Evolutionary conservation across 805 yeast genomes (phyloP), one percentile per base, ranked within the genome.

Genomic region (Sugiyamaella smithiae): DNA sequence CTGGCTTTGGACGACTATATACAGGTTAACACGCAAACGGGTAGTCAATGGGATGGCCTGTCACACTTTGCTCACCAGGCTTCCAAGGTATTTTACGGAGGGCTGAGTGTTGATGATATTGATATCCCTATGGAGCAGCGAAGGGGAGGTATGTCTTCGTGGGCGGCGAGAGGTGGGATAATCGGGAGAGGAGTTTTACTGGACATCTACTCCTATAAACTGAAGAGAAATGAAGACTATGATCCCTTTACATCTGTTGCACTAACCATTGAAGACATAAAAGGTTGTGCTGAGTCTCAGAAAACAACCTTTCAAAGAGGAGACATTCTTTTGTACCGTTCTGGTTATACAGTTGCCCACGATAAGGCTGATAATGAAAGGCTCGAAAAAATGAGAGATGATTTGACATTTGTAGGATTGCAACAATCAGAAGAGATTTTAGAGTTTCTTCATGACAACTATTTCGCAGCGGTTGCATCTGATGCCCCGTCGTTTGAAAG

Each of bases 11-110:
- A 64, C 43, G 68, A 64, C 45, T 66, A 59, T 41, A 52, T 53
- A 40, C 43, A 35, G 17, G 47, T 62, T 43, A 64, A 64, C 49
- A 64, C 68, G 1, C 68, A 64, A 48, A 53, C 54, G n/a, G 54
- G 63, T 9, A 58, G 64, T 16, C 68, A 64, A 50, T 64, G 67
- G 67, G 68, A 64, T 45, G 68, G 68, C 4, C 53, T 64, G 41
- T 50, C 66, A 7, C 68, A 64, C 42, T 59, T 55, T 45, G 51
- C 57, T 5, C 65, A 61, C 24, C 56, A 9, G 49, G 26, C 11
- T 14, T 16, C 20, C 40, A 50, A 31, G 48, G 42, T 26, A 56
- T 50, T 62, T 32, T 60, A 57, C 37, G 57, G 62, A 36, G 59
- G 58, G 49, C 56, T 57, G 51, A 49, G 43, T 56, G 47, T 54